Percentiles rank a stretch among this genome's conserved stretches.
phyloP scores from a whole-genome alignment of 352 stramenopile species.

The Globisporangium mamillatum region DNA sequence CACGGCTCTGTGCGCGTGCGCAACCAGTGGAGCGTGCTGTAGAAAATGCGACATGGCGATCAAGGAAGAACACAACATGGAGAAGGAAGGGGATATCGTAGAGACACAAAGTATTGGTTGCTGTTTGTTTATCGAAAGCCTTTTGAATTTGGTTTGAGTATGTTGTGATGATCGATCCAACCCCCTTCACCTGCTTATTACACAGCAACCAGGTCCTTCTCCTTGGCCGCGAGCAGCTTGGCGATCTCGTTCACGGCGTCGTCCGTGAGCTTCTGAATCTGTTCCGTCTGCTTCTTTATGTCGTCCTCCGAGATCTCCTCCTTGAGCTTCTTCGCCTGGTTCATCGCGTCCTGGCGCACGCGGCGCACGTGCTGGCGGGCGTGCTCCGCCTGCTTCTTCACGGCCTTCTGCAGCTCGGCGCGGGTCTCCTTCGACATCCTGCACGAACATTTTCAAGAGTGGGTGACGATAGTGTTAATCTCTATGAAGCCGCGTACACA shows the following conservation, averaged over 20 bases:
- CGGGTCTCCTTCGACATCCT: conserved; percentile 88
- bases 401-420: conserved; percentile 69
- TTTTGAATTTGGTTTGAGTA: conserved; percentile 2
- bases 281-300: conserved; percentile 66
- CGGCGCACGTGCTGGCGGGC: conserved; percentile 80
- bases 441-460: background rate
- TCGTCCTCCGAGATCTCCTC: conserved; percentile 76
- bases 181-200: conserved; percentile 19
- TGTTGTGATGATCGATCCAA: background rate
- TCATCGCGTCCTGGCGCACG: conserved; percentile 85
- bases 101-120: background rate
- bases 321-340: conserved; percentile 81
- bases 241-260: conserved; percentile 62
- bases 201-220: conserved; percentile 71
- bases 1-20: conserved; percentile 85
- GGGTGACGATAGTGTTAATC: background rate
- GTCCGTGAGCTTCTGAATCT: conserved; percentile 83
- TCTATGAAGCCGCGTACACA: background rate
- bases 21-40: conserved; percentile 90
- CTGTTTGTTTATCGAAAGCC: background rate
- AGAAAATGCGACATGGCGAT: conserved; percentile 21
- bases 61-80: background rate
- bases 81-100: background rate
- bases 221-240: conserved; percentile 72
- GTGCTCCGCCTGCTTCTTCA: conserved; percentile 81